phyloP scores from a whole-genome alignment of 1,284 basidiomycete species.

The Sporisorium sorghi region DNA sequence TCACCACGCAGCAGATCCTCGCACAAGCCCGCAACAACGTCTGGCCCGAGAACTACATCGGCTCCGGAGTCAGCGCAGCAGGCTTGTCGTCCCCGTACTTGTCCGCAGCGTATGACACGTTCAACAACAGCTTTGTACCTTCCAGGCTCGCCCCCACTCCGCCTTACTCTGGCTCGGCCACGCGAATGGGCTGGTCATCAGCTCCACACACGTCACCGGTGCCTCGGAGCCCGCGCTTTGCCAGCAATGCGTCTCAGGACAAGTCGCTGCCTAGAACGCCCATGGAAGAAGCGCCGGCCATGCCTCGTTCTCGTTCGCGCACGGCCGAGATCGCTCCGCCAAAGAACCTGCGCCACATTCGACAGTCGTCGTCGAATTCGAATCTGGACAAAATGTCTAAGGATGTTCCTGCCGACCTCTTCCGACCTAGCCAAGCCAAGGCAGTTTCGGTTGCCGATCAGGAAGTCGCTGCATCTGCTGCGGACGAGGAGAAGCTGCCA shows the following conservation, averaged over 20 bases:
- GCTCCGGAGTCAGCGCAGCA: slow-evolving; percentile 34
- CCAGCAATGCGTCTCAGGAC: slow-evolving; percentile 4
- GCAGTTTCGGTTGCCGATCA: background rate
- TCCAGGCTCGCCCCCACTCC: slow-evolving; percentile 33
- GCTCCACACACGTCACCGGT: slow-evolving; percentile 23
- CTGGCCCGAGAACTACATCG: slow-evolving; percentile 46
- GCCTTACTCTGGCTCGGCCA: slow-evolving; percentile 16
- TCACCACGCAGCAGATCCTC: slow-evolving; percentile 49
- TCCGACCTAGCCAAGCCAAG: slow-evolving; percentile 2
- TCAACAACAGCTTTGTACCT: slow-evolving; percentile 28
- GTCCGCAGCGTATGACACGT: slow-evolving; percentile 21
- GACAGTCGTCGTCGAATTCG: slow-evolving; percentile 30
- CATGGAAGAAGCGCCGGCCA: background rate
- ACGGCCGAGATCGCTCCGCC: slow-evolving; percentile 27
- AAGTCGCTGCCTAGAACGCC: slow-evolving; percentile 29
- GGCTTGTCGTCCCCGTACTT: slow-evolving; percentile 37
- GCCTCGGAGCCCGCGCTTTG: slow-evolving; percentile 14
- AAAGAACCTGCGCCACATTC: slow-evolving; percentile 41
- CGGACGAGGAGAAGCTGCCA: slow-evolving; percentile 14
- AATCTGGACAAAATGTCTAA: slow-evolving; percentile 20
- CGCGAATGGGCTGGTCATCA: slow-evolving; percentile 19
- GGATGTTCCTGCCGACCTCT: slow-evolving; percentile 20
- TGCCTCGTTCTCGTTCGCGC: slow-evolving; percentile 23
- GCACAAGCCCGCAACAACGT: slow-evolving; percentile 46
- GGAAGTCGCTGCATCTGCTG: slow-evolving; percentile 1